Percentiles rank a stretch among this genome's conserved stretches.
phyloP scores from a whole-genome alignment of 2,329 filamentous ascomycete species.

The Nothomitra cinnamomea region DNA sequence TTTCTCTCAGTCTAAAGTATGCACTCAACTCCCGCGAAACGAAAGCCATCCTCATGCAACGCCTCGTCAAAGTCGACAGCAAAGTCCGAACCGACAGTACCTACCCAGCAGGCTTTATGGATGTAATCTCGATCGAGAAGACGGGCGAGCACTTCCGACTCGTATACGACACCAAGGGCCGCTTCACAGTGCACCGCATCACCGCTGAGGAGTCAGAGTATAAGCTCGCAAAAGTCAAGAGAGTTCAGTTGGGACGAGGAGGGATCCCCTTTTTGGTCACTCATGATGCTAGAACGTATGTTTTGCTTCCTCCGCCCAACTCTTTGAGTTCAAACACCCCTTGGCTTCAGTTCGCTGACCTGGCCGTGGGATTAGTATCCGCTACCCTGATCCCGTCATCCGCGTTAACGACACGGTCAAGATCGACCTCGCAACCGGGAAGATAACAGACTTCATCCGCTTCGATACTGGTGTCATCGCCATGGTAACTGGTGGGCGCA shows the following conservation, averaged over 20 bases:
- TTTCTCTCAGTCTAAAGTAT: slow-evolving; percentile 79
- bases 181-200: slow-evolving; percentile 99
- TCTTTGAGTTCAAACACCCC: no score
- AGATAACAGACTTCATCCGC: slow-evolving; percentile 95
- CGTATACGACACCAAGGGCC: slow-evolving; percentile 99
- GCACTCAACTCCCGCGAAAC: slow-evolving; percentile 96
- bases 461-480: slow-evolving; percentile 97
- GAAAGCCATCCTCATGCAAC: slow-evolving; percentile 97
- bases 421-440: slow-evolving; percentile 92
- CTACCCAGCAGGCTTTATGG: slow-evolving; percentile 98
- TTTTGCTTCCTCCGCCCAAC: no score
- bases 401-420: slow-evolving; percentile 99
- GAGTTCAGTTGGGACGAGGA: slow-evolving; percentile 96
- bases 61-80: slow-evolving; percentile 97
- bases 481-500: slow-evolving; percentile 98
- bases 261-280: slow-evolving; percentile 99
- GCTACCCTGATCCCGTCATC: slow-evolving; percentile 95
- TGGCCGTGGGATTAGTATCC: slow-evolving; percentile 89
- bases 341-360: no score
- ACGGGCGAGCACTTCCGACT: slow-evolving; percentile 99
- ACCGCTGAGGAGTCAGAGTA: slow-evolving; percentile 97
- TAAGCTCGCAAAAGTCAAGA: slow-evolving; percentile 99
- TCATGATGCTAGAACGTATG: slow-evolving; percentile 99
- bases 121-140: slow-evolving; percentile 99
- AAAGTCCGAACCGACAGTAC: slow-evolving; percentile 98